Base-by-base conservation (phyloP, 2,329 filamentous ascomycete genomes). In the Xylaria sp. region DNA sequence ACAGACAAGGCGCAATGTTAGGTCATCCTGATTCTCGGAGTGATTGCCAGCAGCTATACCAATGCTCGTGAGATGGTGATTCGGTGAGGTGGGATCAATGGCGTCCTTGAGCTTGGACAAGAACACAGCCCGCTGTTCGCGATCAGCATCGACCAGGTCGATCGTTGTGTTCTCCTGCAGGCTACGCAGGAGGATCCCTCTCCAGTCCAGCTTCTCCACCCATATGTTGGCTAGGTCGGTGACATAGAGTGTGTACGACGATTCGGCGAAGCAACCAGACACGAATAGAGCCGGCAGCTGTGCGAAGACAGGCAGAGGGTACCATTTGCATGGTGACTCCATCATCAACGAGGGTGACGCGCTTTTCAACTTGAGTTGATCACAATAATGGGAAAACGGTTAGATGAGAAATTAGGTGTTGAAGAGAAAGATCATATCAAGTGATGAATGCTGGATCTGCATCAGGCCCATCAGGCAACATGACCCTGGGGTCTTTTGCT, bases 161-260 rank as follows among this genome's bases (percentile, higher is more conserved):
- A 95, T 93, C 68, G 87, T 89, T 18, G 90, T 92, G 72, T 89
- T 85, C 72, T 90, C 85, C 28, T 85, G 80, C 64, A 87, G 83
- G 34, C 88, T 90, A 67, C 91, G 87, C 67, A 84, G 81, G 63
- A 89, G 84, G 65, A 95, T 91, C 12, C 82, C 83, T n/a, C 82
- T 83, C 25, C 87, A 82, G 64, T 89, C 85, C 25, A 94, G 80
- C 9, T 78, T 83, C 79, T 94, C 92, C 30, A 82, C 80, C 92
- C 92, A 96, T n/a, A 94, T 81, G 71, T 89, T 86, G 75, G 86
- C 89, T 67, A 94, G 83, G 76, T 95, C 92, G 2, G 91, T 93
- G 45, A 95, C 76, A 66, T 87, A 84, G 32, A 94, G 77, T 1
- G 81, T 84, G 80, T 94, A 94, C 12, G 87, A 85, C 25, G 84